Evolutionary conservation across 2,329 filamentous ascomycete genomes (phyloP), one percentile per base, ranked within the genome.

Genomic region (Trichoderma sp.): DNA sequence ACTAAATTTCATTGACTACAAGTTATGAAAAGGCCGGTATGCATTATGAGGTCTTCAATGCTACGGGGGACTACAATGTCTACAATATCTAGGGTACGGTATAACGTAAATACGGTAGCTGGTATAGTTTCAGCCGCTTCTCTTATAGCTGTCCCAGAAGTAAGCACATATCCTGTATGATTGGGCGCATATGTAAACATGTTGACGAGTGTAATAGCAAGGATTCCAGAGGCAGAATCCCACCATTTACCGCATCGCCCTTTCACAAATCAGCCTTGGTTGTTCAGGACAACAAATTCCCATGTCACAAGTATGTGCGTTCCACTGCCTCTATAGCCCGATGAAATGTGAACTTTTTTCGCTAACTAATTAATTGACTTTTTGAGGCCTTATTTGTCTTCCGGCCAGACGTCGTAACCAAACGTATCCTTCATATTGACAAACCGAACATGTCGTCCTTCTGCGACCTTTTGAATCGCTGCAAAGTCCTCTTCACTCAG

Each of bases 351-450:
- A 49, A 49, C 46, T n/a, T 49, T 46, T 49, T 24, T 10, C n/a
- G 8, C 46, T 16, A 24, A 13, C 4, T 21, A 13, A 21, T 21
- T 24, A 24, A 5, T 13, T 13, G 11, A 24, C 14, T 24, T 11
- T 5, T 49, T 21, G 6, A 49, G 3, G 21, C n/a, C 37, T 64
- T 54, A 64, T 54, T 64, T 13, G 13, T 66, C 63, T 34, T 58
- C 63, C 2, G 63, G 52, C 63, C 63, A 66, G 37, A 66, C 63
- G 24, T 66, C 56, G 1, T 66, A 66, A 26, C 63, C 63, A 58
- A 66, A 66, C 0, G 63, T 66, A 30, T 66, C 63, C 34, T 66
- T 66, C 63, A 66, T 66, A 5, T 66, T 66, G 1, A 66, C 63
- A 34, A 66, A 66, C 1, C 63, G 39, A 6, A 28, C 28, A 58